Base-by-base conservation (phyloP, 768 basidiomycete genomes). In the Lactarius evosmus region DNA sequence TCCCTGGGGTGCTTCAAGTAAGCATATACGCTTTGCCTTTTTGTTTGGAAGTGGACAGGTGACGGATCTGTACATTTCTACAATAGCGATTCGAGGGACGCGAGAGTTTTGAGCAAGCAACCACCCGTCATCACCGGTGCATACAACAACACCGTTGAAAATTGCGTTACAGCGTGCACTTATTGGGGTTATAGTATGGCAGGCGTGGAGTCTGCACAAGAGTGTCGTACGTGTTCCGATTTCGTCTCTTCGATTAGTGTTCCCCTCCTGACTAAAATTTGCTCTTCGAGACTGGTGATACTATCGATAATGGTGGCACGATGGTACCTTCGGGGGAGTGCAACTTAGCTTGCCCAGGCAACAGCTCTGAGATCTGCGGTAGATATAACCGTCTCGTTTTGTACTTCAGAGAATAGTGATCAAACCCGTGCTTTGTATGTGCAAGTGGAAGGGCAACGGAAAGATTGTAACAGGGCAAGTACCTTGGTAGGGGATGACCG, bases 1-100 rank as follows among this genome's bases (percentile, higher is more conserved):
- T 86, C 83, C 0, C 79, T 91, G 33, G 89, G 89, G 19, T 92
- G 89, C 72, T 90, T 82, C 76, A 86, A 76, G 89, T 36, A 36
- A 36, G 36, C 87, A 69, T 65, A 78, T 70, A 30, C 3, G 25
- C 36, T 25, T 56, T 34, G 56, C 52, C 34, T 56, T 56, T 56
- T 56, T 3, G 27, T 12, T n/a, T 4, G 36, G 40, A 36, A 67
- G 38, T 14, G 60, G 52, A 51, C 58, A 52, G 29, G 60, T 57
- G 51, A 60, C 11, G 34, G n/a, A 34, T 63, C 8, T 22, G 38
- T n/a, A 17, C 52, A 36, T 65, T 11, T 5, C 29, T n/a, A 17
- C 62, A 25, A 9, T 61, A 78, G 77, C 41, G 79, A 80, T 60
- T 38, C 36, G 2, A 71, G 71, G 25, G 68, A 66, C 29, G 56